Conservation (phyloP, 1,284 basidiomycete species). For the Ganoderma resinaceum region DNA sequence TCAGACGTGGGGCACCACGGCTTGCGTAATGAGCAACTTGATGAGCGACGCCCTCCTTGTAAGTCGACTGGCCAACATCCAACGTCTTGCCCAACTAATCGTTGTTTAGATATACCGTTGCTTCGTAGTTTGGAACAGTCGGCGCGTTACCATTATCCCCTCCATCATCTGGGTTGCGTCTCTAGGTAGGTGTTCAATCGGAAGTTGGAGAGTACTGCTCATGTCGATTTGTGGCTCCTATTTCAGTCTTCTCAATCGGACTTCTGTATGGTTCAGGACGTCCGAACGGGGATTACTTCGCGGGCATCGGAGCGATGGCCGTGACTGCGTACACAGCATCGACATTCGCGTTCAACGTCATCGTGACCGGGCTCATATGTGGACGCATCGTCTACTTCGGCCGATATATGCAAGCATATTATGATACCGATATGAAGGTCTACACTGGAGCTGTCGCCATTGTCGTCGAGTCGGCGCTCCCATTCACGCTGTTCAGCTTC, state of each 20-base stretch:
- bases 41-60: conserved; percentile 34
- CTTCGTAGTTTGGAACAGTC: conserved; percentile 31
- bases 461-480: conserved; percentile 33
- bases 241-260: conserved; percentile 25
- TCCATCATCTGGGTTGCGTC: conserved; percentile 26
- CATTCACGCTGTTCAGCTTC: conserved; percentile 30
- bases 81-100: no score
- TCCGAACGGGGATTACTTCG: conserved; percentile 33
- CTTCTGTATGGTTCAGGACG: conserved; percentile 30
- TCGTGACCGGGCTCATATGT: conserved; percentile 30
- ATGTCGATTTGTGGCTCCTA: neutral
- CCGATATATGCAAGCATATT: conserved; percentile 8
- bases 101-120: conserved; percentile 27
- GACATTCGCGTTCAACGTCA: conserved; percentile 31
- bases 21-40: conserved; percentile 27
- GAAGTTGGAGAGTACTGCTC: neutral
- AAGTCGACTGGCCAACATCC: neutral
- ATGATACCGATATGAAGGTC: conserved; percentile 6
- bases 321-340: conserved; percentile 31
- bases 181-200: conserved; percentile 13
- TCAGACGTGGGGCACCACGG: conserved; percentile 28
- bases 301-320: conserved; percentile 20
- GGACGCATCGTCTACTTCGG: conserved; percentile 27
- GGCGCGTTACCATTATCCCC: conserved; percentile 24
- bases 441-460: conserved; percentile 29